Percentiles rank a stretch among this genome's conserved stretches.
These are phyloP conservation scores for Scalesia atractyloides DNA, from an alignment of 129 eudicot genomes.

Conservation along the genomic window DNA sequence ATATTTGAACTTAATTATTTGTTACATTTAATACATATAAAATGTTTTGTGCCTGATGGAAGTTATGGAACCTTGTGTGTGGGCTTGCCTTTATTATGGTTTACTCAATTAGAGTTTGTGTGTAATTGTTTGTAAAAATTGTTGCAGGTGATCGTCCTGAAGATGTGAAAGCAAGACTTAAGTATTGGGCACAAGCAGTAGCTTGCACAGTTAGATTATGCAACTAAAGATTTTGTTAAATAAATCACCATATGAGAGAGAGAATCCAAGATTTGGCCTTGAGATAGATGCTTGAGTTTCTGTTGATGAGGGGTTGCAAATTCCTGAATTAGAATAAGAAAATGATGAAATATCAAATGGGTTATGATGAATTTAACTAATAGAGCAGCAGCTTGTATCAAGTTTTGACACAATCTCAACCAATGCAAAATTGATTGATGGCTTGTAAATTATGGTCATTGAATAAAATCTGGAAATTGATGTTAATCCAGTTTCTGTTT, in stretches of 20 bases:
- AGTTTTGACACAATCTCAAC: conserved; percentile 32
- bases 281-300: conserved; percentile 30
- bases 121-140: conserved; percentile 20
- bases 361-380: conserved; percentile 20
- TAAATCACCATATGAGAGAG: background rate
- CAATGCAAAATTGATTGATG: conserved; percentile 16
- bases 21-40: no score
- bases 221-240: conserved; percentile 31
- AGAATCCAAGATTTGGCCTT: conserved; percentile 22
- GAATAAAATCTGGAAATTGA: conserved; percentile 8
- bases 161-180: conserved; percentile 80
- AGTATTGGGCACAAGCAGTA: conserved; percentile 75
- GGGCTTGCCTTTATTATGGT: background rate
- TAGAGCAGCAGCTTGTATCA: conserved; percentile 14
- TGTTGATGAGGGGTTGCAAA: conserved; percentile 29
- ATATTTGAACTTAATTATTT: no score
- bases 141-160: conserved; percentile 70
- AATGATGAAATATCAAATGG: background rate
- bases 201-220: conserved; percentile 73
- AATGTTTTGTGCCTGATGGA: no score
- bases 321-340: conserved; percentile 16
- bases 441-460: conserved; percentile 13
- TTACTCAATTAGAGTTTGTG: conserved; percentile 18
- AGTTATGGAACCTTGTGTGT: no score
- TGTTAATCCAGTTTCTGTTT: background rate